A percentile compares a stretch with the other conserved stretches of the same genome.
phyloP scores from a whole-genome alignment of 805 yeast genomes.

The Zygosaccharomyces pseudorouxii region DNA sequence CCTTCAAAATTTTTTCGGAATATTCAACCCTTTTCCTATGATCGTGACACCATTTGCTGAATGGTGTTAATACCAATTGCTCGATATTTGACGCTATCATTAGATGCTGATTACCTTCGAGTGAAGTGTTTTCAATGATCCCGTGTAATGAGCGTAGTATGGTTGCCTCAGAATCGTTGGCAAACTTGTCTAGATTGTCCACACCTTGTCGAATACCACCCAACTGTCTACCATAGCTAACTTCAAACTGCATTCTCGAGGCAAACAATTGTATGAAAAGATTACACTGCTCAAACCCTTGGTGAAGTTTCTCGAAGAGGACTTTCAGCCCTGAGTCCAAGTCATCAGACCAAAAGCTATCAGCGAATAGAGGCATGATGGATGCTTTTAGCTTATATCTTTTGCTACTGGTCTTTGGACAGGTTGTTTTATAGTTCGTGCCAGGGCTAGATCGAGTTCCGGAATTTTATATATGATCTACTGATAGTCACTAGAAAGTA shows the following conservation, averaged over 20 bases:
- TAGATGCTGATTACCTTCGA: conserved; percentile 57
- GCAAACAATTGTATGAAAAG: conserved; percentile 62
- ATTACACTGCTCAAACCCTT: conserved; percentile 66
- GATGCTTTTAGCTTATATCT: too few relatives aligned
- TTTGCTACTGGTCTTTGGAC: background rate
- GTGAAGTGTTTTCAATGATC: conserved; percentile 53
- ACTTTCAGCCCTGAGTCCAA: conserved; percentile 50
- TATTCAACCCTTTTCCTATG: conserved; percentile 63
- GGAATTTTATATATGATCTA: background rate
- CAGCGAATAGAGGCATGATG: conserved; percentile 54
- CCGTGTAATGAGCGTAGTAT: conserved; percentile 40
- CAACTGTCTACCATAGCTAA: conserved; percentile 56
- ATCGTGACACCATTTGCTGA: conserved; percentile 67
- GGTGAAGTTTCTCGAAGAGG: conserved; percentile 49
- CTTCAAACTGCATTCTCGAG: conserved; percentile 69
- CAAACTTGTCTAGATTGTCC: conserved; percentile 16
- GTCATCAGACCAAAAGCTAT: conserved; percentile 73
- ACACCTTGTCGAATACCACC: conserved; percentile 22
- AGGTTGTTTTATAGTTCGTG: background rate
- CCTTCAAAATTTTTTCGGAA: conserved; percentile 50
- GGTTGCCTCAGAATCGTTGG: conserved; percentile 34
- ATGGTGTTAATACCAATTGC: conserved; percentile 60
- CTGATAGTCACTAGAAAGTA: background rate
- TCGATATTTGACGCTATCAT: conserved; percentile 60
- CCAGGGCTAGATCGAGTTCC: background rate